Percentiles rank a stretch among this genome's conserved stretches.
phyloP scores from a whole-genome alignment of 2,329 filamentous ascomycete genomes.

The Alternaria triticina region DNA sequence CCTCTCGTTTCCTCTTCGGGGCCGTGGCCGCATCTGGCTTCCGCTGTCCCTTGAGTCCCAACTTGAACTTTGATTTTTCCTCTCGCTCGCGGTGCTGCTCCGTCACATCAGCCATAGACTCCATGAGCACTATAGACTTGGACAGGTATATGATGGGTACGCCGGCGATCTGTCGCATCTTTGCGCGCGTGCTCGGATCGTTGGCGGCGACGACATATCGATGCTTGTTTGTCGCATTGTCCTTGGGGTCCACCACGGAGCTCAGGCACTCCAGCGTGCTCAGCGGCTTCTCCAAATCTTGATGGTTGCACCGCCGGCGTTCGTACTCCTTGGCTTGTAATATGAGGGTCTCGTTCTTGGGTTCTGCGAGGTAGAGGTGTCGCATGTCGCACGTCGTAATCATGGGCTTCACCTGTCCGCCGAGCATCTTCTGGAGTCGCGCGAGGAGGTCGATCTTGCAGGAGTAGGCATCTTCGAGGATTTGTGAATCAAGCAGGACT shows the following conservation, averaged over 20 bases:
- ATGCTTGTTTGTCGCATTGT: constrained; percentile 73
- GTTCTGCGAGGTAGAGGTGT: constrained; percentile 72
- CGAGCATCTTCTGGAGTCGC: constrained; percentile 79
- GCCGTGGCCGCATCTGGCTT: constrained; percentile 35
- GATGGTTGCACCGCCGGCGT: constrained; percentile 78
- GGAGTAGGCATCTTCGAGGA: constrained; percentile 78
- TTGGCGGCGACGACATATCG: constrained; percentile 80
- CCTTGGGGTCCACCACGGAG: constrained; percentile 80
- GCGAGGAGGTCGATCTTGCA: constrained; percentile 87
- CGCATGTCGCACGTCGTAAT: constrained; percentile 83
- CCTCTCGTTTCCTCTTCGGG: constrained; percentile 50
- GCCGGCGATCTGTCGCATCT: constrained; percentile 71
- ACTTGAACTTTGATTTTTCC: constrained; percentile 76
- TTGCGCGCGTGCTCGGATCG: constrained; percentile 66
- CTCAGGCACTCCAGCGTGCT: constrained; percentile 72
- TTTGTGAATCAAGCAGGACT: constrained; percentile 75
- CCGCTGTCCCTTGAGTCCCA: constrained; percentile 64
- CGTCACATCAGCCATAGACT: constrained; percentile 75
- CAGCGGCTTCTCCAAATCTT: constrained; percentile 74
- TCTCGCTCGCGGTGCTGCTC: constrained; percentile 68
- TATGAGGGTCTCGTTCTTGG: constrained; percentile 66
- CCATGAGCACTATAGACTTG: constrained; percentile 78
- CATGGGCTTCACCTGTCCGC: constrained; percentile 85
- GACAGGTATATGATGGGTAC: constrained; percentile 81
- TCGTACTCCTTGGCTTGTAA: constrained; percentile 77